Base-by-base conservation (phyloP, 768 basidiomycete genomes). In the Mycena chlorophos region DNA sequence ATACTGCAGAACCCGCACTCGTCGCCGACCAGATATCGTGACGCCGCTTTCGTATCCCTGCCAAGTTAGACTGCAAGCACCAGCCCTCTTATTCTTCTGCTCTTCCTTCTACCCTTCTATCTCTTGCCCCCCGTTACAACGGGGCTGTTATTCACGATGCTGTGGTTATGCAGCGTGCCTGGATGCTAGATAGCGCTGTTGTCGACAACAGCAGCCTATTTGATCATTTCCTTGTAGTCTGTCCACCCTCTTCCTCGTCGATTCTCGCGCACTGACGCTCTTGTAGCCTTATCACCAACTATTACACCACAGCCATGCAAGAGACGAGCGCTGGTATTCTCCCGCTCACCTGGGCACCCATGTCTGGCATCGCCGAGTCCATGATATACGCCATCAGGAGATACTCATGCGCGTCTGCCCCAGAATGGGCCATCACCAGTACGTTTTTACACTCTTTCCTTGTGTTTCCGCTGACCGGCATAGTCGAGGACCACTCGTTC, bases 401-500 rank as follows among this genome's bases (percentile, higher is more conserved):
- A 3, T 2, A 1, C 22, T 61, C 2, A 61, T 61, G 60, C 20
- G 20, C 2, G 53, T 61, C 1, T 57, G 52, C 17, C 60, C 60
- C 27, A 27, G n/a, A 43, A 40, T 61, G 60, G 60, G 52, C 55
- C 10, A 14, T 31, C 1, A 54, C 54, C 5, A 28, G 56, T 49
- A 5, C 5, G 56, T 54, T 3, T 20, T 34, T 38, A 28, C 27
- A 49, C 17, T 20, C 16, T 49, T 34, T 4, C 25, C 27, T 47
- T 25, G 20, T 14, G 19, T 19, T 22, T 19, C 12, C n/a, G 27
- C 27, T 47, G 26, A 25, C 27, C 5, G 16, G 22, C 5, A 8
- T 34, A 57, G 51, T 60, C n/a, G 58, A 60, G 27, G 4, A 30
- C 2, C 58, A 60, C 31, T 1, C 46, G 3, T 49, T 60, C n/a